Base-by-base conservation (phyloP, 345 rosid species). In the Orychophragmus violaceus region DNA sequence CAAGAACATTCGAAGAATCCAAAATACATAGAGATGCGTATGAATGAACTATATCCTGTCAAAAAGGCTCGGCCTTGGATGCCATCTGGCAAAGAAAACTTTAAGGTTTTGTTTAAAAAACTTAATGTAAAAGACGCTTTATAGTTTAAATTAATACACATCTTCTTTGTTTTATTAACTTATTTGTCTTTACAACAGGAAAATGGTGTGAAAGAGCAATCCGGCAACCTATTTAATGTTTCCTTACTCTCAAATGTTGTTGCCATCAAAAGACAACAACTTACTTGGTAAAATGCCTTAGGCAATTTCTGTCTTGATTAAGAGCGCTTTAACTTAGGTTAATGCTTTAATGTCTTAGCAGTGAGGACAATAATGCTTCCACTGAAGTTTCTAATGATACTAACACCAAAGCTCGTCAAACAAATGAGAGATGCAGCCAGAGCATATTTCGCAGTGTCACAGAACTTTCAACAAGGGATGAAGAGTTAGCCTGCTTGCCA, bases 391-490 rank as follows among this genome's bases (percentile, higher is more conserved):
- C 82, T 16, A 69, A 69, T 65, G 82, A 80, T 70, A 60, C 62
- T 52, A 78, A 45, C 12, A 35, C 58, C 52, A 69, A 77, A 64
- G 61, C 79, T 72, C 49, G 41, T 42, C 84, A 66, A 77, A 77
- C 81, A 48, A 57, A 72, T 74, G 82, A 82, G 78, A 82, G 70
- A 52, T 85, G 88, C 64, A 81, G 77, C 66, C 87, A 84, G 74
- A 79, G 80, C 77, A 79, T 68, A 66, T 90, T 90, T 64, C 91
- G 94, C 50, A 84, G 83, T 74, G 96, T 90, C 70, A 75, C 89
- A 45, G 87, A 90, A 78, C 87, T 94, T 77, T 87, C 99, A 42
- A 70, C 79, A 28, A 79, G 78, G 56, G 87, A 82, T 64, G 95
- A 78, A 71, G 85, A 48, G 32, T 65, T 78, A 35, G 70, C 88